Base-by-base conservation (phyloP, 2,329 filamentous ascomycete species). In the Penicillium freii region DNA sequence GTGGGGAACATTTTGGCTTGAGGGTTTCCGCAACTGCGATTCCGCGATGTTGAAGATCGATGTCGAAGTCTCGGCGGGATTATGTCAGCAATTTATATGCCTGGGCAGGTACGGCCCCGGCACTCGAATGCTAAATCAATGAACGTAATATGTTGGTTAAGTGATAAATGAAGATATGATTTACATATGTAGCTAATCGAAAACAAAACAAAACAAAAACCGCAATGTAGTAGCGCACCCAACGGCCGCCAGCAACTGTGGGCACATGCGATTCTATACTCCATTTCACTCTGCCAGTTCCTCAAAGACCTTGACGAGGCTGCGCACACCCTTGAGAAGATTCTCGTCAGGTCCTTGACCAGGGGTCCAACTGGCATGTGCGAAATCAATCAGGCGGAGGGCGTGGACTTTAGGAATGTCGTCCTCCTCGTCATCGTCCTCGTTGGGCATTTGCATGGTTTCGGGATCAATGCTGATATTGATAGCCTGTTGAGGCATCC, bases 321-420 rank as follows among this genome's bases (percentile, higher is more conserved):
- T 93, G 69, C 86, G 81, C 60, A 97, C 84, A 0, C 92, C 92
- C 36, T 79, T 78, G 33, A 97, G 79, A 15, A 84, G 78, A 69
- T 97, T 97, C 75, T 96, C 88, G 72, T 99, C 94, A 0, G 89
- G 88, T 0, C 93, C 93, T 67, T 88, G 77, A 1, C 91, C 91
- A 0, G 90, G 89, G 1, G 86, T 88, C 87, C 89, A 97, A 49
- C 81, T 78, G 11, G 94, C 94, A 75, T 99, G 94, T 1, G 94
- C 94, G 81, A 99, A 99, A 73, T 99, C 94, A 66, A 99, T 99
- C 62, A 99, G 81, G 71, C 93, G 94, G 49, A 97, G 81, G 13
- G 86, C 83, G 68, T 88, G 91, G 43, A 96, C 84, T 66, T 87
- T 87, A 0, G 88, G 88, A 11, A 73, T 70, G 59, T 77, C 73